A percentile compares a stretch with the other conserved stretches of the same genome.
Evolutionary conservation across 306 rosid genomes (phyloP).

Genomic region (Acacia melanoxylon): DNA sequence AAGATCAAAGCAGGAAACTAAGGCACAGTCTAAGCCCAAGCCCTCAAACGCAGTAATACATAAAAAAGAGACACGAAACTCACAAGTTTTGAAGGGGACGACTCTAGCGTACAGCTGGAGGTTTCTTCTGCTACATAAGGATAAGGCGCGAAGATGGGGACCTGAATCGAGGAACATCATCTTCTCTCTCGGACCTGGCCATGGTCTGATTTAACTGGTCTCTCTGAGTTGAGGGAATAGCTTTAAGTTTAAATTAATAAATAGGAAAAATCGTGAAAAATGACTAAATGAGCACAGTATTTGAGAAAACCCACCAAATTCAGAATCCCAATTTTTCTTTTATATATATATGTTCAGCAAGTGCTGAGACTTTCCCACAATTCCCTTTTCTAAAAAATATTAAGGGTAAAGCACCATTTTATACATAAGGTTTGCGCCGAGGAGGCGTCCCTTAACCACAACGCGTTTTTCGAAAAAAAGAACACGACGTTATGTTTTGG

Average conservation of each 20-base stretch:
- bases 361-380: no score
- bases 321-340: no score
- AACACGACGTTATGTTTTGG: no score
- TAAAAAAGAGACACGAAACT: conserved; percentile 27
- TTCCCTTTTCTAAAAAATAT: neutral
- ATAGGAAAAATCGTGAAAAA: neutral
- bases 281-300: no score
- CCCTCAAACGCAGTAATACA: neutral
- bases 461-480: no score
- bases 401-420: no score
- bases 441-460: no score
- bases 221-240: conserved; percentile 10
- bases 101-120: conserved; percentile 14
- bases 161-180: conserved; percentile 31
- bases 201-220: conserved; percentile 12
- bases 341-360: no score
- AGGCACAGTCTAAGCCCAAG: neutral
- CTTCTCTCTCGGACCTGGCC: conserved; percentile 27
- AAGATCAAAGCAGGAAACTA: neutral
- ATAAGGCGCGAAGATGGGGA: conserved; percentile 28
- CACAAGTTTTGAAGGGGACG: conserved; percentile 40
- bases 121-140: conserved; percentile 36
- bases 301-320: no score
- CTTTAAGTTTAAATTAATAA: conserved; percentile 25
- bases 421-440: no score